Conservation (phyloP, 116 monocot species). For the Zostera marina region DNA sequence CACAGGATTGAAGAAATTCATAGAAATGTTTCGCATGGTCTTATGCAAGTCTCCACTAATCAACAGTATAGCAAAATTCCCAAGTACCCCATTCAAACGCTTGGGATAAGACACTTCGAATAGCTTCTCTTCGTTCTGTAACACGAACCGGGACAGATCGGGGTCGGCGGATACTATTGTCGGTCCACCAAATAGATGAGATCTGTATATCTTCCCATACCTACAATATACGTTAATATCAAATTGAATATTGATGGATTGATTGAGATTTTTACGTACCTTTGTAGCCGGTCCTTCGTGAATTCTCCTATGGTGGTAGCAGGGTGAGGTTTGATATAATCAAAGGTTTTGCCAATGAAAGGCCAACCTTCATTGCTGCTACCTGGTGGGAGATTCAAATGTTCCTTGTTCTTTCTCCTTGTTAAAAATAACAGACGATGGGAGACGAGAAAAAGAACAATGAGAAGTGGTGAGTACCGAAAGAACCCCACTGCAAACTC, state of each 20-base stretch:
- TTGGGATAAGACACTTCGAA: slow-evolving; percentile 28
- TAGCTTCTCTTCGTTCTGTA: slow-evolving; percentile 35
- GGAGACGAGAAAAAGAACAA: background rate
- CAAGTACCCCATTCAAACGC: slow-evolving; percentile 32
- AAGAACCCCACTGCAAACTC: background rate
- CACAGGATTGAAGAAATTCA: slow-evolving; percentile 28
- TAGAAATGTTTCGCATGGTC: slow-evolving; percentile 31
- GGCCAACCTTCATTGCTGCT: slow-evolving; percentile 4
- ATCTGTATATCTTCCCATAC: slow-evolving; percentile 1
- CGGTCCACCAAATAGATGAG: slow-evolving; percentile 6
- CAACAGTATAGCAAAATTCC: slow-evolving; percentile 33
- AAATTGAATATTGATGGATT: background rate
- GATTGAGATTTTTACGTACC: slow-evolving; percentile 14
- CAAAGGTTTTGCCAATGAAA: slow-evolving; percentile 21
- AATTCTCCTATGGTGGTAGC: slow-evolving; percentile 21
- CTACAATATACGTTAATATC: background rate
- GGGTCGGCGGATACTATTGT: slow-evolving; percentile 20
- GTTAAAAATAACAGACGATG: background rate
- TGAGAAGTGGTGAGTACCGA: background rate
- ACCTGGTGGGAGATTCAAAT: slow-evolving; percentile 4
- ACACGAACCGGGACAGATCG: slow-evolving; percentile 34
- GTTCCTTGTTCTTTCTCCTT: background rate
- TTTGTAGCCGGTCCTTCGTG: slow-evolving; percentile 38
- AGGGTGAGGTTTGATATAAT: slow-evolving; percentile 14
- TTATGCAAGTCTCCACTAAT: slow-evolving; percentile 18